Conservation (phyloP, 2,329 filamentous ascomycete genomes). For the Penicillium sumatraense region DNA sequence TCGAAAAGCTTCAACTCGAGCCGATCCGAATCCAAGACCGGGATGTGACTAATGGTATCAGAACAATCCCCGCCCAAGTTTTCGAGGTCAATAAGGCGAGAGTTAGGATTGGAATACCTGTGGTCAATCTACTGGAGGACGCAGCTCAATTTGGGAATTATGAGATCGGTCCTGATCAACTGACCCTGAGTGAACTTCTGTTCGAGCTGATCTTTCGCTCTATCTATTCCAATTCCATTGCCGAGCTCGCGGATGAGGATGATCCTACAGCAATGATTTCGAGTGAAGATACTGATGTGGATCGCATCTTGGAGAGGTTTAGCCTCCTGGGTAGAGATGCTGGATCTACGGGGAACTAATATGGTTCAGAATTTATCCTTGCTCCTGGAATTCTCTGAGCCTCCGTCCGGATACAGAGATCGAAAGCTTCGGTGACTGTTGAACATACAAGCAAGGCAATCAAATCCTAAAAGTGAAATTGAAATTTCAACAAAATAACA, state of each 20-base stretch:
- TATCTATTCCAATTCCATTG: neutral
- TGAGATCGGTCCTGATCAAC: slow-evolving; percentile 1
- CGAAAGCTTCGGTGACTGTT: too few species aligned
- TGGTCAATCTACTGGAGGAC: neutral
- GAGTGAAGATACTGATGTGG: neutral
- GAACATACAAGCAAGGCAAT: too few species aligned
- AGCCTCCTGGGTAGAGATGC: neutral
- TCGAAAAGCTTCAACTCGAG: neutral
- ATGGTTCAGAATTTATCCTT: too few species aligned
- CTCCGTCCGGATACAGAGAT: too few species aligned
- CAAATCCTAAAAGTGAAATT: too few species aligned
- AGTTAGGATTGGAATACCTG: neutral
- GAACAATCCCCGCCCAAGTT: neutral
- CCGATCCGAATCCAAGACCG: neutral
- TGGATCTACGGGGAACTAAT: neutral
- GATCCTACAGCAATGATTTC: neutral
- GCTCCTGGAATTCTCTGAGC: too few species aligned
- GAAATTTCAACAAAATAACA: too few species aligned
- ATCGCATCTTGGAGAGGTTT: neutral
- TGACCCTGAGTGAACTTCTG: neutral
- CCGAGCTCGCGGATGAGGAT: neutral
- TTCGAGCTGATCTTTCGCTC: neutral
- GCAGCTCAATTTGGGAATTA: neutral
- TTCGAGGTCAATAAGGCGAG: neutral
- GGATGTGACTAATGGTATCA: neutral